Evolutionary conservation across 2,329 filamentous ascomycete species (phyloP), one percentile per base, ranked within the genome.

Genomic region (Tolypocladium paradoxum): DNA sequence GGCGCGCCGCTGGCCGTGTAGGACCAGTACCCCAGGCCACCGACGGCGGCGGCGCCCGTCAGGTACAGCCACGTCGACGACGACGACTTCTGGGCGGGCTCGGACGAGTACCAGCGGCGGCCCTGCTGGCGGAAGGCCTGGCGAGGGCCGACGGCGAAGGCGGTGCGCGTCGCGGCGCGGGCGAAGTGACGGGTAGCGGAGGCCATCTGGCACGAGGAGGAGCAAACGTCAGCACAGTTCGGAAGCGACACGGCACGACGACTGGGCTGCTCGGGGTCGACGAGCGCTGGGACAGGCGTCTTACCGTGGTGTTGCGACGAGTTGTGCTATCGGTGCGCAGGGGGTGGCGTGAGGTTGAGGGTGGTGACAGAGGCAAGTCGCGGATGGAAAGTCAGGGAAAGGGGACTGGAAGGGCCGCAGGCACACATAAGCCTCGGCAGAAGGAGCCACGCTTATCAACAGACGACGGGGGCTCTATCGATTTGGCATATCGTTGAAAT

Each of bases 71-170:
- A 73, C 50, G 70, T 60, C 16, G 71, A 72, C 55, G 70, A 70
- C 54, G 76, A 74, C 58, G 74, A 71, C 69, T 74, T 71, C 70
- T 79, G 76, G 62, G 75, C 71, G 52, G 82, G 73, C 71, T 83
- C 84, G 53, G 87, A 86, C 46, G 90, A 85, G 74, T 95, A 95
- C 71, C 84, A 84, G 60, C 90, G 88, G 61, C 85, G 87, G 64
- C 82, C 82, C 64, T 85, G 78, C 66, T 84, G 82, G 70, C 86
- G 87, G 77, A 90, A 84, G 61, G 82, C 78, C 63, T 86, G 81
- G 61, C 85, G 81, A 52, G 79, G 77, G 47, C 78, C 75, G 53
- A 78, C 74, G 60, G 76, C 73, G 68, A 88, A 78, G 59, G 81
- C 72, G 62, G 79, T 74, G 64, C 81, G 81, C 65, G 85, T 73